phyloP scores from a whole-genome alignment of 352 stramenopile species.

The Phytophthora constricta region DNA sequence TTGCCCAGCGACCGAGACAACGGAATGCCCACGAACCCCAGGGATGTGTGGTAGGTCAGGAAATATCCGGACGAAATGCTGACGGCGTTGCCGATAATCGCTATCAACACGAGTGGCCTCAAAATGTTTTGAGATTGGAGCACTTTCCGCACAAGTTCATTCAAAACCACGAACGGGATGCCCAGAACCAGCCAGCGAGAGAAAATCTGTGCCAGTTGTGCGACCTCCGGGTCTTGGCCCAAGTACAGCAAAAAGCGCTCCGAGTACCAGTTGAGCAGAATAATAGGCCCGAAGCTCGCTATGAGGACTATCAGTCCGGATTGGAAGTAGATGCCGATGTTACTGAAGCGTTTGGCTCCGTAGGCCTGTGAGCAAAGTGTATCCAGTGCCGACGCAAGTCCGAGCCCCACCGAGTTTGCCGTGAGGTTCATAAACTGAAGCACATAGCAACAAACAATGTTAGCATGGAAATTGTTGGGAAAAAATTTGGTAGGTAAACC shows the following conservation, averaged over 20 bases:
- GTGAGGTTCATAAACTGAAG: conserved; percentile 74
- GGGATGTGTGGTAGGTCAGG: conserved; percentile 64
- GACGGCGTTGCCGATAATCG: conserved; percentile 57
- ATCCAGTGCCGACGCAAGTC: conserved; percentile 74
- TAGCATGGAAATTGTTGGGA: background rate
- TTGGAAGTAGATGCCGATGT: conserved; percentile 86
- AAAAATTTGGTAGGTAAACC: too few relatives aligned
- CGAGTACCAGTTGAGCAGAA: conserved; percentile 68
- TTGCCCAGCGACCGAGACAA: conserved; percentile 52
- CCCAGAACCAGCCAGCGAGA: conserved; percentile 60
- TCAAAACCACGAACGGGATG: conserved; percentile 76
- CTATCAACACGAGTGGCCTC: conserved; percentile 65
- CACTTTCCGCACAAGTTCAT: conserved; percentile 80
- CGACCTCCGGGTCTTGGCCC: conserved; percentile 54
- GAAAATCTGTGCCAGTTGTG: conserved; percentile 61
- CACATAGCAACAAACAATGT: background rate
- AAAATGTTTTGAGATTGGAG: conserved; percentile 80
- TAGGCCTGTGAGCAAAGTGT: conserved; percentile 76
- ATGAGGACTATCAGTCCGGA: conserved; percentile 62
- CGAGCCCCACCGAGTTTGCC: conserved; percentile 58
- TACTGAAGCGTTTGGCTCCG: conserved; percentile 57
- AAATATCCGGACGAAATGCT: conserved; percentile 57
- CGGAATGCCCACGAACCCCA: conserved; percentile 66
- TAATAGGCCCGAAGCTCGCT: conserved; percentile 51
- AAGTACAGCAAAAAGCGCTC: conserved; percentile 46